phyloP scores from a whole-genome alignment of 1,284 basidiomycete species.

The Anthracocystis walkeri region DNA sequence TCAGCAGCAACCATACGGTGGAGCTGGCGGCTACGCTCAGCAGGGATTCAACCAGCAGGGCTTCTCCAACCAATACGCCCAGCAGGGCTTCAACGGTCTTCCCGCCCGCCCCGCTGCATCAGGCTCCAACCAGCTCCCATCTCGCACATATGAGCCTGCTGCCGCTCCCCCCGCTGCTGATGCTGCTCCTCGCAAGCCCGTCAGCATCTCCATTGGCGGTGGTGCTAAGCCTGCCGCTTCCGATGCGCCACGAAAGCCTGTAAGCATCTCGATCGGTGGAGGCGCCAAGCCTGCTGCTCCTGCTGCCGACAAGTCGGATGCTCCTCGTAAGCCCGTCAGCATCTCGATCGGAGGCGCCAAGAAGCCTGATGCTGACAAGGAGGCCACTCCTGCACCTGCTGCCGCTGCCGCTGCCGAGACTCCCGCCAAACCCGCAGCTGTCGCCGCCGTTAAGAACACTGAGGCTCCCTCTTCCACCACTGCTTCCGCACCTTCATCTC shows the following conservation, averaged over 20 bases:
- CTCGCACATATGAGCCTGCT: constrained; percentile 15
- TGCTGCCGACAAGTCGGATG: constrained; percentile 35
- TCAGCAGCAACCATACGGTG: constrained; percentile 48
- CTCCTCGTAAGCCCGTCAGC: constrained; percentile 47
- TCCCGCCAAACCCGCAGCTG: constrained; percentile 41
- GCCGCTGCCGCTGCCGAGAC: constrained; percentile 24
- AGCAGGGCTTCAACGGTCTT: constrained; percentile 46
- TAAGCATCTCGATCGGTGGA: constrained; percentile 65
- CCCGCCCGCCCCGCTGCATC: constrained; percentile 50
- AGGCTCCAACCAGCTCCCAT: constrained; percentile 41
- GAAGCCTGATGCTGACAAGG: constrained; percentile 35
- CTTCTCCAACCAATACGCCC: constrained; percentile 39
- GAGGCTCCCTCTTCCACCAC: constrained; percentile 37
- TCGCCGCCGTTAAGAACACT: constrained; percentile 52
- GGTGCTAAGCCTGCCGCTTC: constrained; percentile 44
- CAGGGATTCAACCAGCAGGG: constrained; percentile 48
- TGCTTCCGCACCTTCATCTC: constrained; percentile 45
- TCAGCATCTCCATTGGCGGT: constrained; percentile 67
- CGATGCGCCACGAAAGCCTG: constrained; percentile 46
- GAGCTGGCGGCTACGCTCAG: constrained; percentile 42
- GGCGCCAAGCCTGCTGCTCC: constrained; percentile 48
- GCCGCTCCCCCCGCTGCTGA: constrained; percentile 24
- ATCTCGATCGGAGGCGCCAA: constrained; percentile 64
- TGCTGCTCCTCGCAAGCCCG: constrained; percentile 58
- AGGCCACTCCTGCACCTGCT: constrained; percentile 28